Evolutionary conservation across 371 early-diverging fungal species (phyloP), one percentile per base, ranked within the genome.

Genomic region (Saksenaea vasiformis): DNA sequence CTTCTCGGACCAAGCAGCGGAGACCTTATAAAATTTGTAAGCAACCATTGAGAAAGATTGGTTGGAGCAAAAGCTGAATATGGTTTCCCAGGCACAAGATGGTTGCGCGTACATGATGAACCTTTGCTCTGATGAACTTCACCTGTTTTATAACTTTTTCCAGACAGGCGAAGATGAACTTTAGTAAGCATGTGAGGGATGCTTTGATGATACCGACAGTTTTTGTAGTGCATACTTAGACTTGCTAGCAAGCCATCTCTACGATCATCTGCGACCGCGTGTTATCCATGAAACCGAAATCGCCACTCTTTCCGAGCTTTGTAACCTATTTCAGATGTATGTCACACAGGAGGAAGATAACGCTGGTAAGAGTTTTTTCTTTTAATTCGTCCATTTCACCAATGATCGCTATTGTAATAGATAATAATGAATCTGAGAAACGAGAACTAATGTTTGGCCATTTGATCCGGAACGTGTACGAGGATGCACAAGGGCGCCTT

Each of bases 401-500:
- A 9, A 56, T 17, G 3, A 28, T 57, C 4, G 26, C 27, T 44
- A 11, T 7, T 22, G 14, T n/a, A 37, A 53, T 37, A n/a, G 59
- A 60, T 38, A 24, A 34, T 43, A 63, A 47, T 13, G 24, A 34
- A 10, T 17, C 34, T 34, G 22, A 57, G 15, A 59, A 58, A 58
- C 61, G 53, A 28, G 57, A 37, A 19, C 44, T 88, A 5, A 85
- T 82, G n/a, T 91, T 91, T 67, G 87, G 91, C 38, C 74, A 84
- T 61, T 73, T 88, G 35, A 89, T 93, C 26, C 85, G 84, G 55
- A 85, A 88, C 56, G 86, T 96, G 34, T 74, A 95, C 56, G 86
- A 92, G 72, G 96, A 95, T 75, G 76, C 94, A 4, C 97, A 95
- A 72, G 87, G 84, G 41, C 77, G 93, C 22, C 85, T 96, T 28